Evolutionary conservation across 176 grass and related monocot species (phyloP), one percentile per base, ranked within the genome.

Genomic region (Alopecurus myosuroides): DNA sequence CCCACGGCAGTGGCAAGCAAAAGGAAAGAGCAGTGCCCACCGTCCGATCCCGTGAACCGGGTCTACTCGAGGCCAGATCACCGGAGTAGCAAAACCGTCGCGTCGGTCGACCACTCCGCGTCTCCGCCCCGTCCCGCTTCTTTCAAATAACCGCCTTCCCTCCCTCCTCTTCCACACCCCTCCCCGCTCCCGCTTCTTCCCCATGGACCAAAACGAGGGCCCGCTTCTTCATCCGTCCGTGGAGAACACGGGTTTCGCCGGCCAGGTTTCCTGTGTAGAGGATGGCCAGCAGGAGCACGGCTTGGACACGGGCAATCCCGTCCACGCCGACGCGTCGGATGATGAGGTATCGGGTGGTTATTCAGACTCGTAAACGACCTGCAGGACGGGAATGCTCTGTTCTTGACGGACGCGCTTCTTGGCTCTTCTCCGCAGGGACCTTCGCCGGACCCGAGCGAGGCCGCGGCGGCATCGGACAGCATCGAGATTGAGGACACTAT

Each of bases 171-270:
- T 23, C 45, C 45, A 48, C 45, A 48, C 14, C 13, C 3, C 13
- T n/a, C n/a, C n/a, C n/a, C n/a, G n/a, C n/a, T n/a, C n/a, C n/a
- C n/a, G n/a, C n/a, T n/a, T n/a, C n/a, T n/a, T n/a, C 18, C 6
- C 13, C 51, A 86, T 89, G 78, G 83, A 81, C 49, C 30, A 70
- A 51, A n/a, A 58, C 9, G 34, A 76, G 57, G 26, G 39, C 34
- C 11, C 11, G 57, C 9, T 9, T 22, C 26, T 7, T 39, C 46
- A 22, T 62, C 68, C 10, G 9, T 20, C 35, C 10, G 48, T 81
- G 56, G 87, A 26, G 35, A 13, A 30, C n/a, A n/a, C n/a, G n/a
- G n/a, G n/a, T n/a, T n/a, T n/a, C n/a, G n/a, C n/a, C n/a, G n/a
- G n/a, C n/a, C n/a, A n/a, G n/a, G n/a, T n/a, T n/a, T n/a, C n/a